Base-by-base conservation (phyloP, 1,139 yeast genomes). In the Eremothecium gossypii region DNA sequence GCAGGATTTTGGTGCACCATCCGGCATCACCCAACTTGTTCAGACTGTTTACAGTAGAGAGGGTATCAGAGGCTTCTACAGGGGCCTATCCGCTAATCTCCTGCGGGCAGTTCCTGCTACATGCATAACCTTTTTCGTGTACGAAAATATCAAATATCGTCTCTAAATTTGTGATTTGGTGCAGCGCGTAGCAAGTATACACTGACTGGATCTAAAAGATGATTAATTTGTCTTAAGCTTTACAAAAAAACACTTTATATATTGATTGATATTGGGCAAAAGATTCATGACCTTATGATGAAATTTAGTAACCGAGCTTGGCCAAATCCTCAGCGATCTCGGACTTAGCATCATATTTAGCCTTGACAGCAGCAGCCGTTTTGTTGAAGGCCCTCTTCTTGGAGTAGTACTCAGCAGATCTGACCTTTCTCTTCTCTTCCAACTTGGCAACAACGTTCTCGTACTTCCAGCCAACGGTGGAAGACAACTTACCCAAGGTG, bases 401-500 rank as follows among this genome's bases (percentile, higher is more conserved):
- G 66, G 95, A 94, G 79, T 87, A 86, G 83, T 86, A 93, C 74
- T 94, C 98, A 69, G 96, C 95, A 65, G 96, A 81, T 80, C 83
- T 87, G 72, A 89, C 94, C 85, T 86, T 89, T 79, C 99, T 85
- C 91, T 94, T 91, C 74, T 87, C 97, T 80, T 91, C 98, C 71
- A 91, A 85, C 71, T 89, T 82, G 68, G 85, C 86, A 64, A 91
- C 98, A 68, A 93, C 83, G 58, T 93, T 87, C 76, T 89, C 95
- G 94, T 91, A 93, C 76, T 89, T 91, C 98, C 98, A 91, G 72
- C 99, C 99, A 63, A 91, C 97, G 68, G 96, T 83, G 64, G 93
- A 73, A 58, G 96, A 83, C 70, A 89, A 80, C 73, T 91, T 87
- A 71, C 95, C 95, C 64, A 93, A 87, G 60, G 97, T 85, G 74